phyloP scores from a whole-genome alignment of 2,329 filamentous ascomycete species.

The Knoxdaviesia capensis region DNA sequence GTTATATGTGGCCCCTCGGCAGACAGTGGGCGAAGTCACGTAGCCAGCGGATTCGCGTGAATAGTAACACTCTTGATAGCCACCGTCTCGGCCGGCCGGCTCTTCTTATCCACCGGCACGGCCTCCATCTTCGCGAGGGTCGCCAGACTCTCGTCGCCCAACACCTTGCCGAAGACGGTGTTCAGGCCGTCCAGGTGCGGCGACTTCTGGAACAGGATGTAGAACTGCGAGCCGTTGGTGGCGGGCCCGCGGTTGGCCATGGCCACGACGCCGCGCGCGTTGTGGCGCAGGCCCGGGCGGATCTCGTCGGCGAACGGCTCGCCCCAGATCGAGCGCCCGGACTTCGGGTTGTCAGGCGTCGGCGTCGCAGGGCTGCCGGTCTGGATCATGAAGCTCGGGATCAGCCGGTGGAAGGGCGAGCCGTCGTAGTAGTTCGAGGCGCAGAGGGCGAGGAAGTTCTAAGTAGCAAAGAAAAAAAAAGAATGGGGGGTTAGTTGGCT shows the following conservation, averaged over 20 bases:
- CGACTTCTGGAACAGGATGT: constrained; percentile 57
- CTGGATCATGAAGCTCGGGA: constrained; percentile 66
- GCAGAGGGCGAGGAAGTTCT: constrained; percentile 80
- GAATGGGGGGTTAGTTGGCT: not conserved
- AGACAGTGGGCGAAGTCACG: constrained; percentile 13
- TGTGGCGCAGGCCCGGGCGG: constrained; percentile 46
- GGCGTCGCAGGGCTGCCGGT: constrained; percentile 42
- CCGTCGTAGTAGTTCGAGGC: constrained; percentile 57
- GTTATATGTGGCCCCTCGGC: no score
- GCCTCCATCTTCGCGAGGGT: constrained; percentile 54
- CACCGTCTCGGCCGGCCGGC: constrained; percentile 44
- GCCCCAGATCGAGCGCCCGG: constrained; percentile 55
- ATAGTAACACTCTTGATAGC: constrained; percentile 50
- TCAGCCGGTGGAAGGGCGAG: constrained; percentile 63
- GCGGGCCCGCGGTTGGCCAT: constrained; percentile 63
- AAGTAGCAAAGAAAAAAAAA: constrained; percentile 1
- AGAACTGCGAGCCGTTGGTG: constrained; percentile 67
- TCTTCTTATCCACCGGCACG: constrained; percentile 59
- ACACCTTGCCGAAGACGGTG: constrained; percentile 61
- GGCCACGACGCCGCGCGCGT: constrained; percentile 47
- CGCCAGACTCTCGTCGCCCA: constrained; percentile 40
- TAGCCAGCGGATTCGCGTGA: constrained; percentile 63
- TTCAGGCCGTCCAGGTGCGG: constrained; percentile 70
- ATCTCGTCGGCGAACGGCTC: constrained; percentile 65
- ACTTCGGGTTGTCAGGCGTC: constrained; percentile 40